Evolutionary conservation across 441 rosid species (phyloP), one percentile per base, ranked within the genome.

Genomic region (Gossypium schwendimanii): DNA sequence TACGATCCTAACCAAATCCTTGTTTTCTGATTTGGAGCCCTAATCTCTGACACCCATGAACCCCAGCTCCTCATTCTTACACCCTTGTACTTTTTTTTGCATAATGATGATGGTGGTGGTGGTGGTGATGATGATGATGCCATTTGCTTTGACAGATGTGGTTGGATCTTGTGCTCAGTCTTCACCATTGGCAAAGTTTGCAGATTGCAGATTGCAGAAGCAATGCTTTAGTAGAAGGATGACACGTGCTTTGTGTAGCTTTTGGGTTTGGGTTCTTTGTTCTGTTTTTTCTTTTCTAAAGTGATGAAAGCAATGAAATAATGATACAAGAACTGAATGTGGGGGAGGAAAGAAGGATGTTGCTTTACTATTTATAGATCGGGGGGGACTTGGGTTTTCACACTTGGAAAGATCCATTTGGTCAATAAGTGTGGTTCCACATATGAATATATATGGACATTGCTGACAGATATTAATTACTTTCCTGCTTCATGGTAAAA

Each of bases 11-110:
- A 79, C 98, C 99, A 93, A 54, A 95, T 92, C 76, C 99, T 89
- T 49, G 96, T 86, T 70, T 95, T 93, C 62, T 91, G 95, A 83
- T 93, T 91, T 6, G 99, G 98, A 23, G 99, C 96, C 76, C 98
- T 87, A 24, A 95, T 95, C 78, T 95, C 99, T 21, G 98, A 89
- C 6, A 95, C 99, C 97, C 98, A 95, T 0, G 99, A 95, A 0
- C 99, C 97, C 98, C 99, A 92, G 47, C 93, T 94, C 63, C 99
- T 92, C 99, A 91, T 94, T 75, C 99, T 89, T 39, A 92, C 98
- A 64, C 98, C 99, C 75, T 83, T 95, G 80, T 83, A 93, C 85
- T 91, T 92, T 89, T 85, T 91, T 73, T 72, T 75, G 72, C 83
- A 44, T 15, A 85, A 71, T 14, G 84, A 20, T 23, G 78, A 14